Evolutionary conservation across 345 rosid species (phyloP).

Genomic region (Excoecaria cochinchinensis): DNA sequence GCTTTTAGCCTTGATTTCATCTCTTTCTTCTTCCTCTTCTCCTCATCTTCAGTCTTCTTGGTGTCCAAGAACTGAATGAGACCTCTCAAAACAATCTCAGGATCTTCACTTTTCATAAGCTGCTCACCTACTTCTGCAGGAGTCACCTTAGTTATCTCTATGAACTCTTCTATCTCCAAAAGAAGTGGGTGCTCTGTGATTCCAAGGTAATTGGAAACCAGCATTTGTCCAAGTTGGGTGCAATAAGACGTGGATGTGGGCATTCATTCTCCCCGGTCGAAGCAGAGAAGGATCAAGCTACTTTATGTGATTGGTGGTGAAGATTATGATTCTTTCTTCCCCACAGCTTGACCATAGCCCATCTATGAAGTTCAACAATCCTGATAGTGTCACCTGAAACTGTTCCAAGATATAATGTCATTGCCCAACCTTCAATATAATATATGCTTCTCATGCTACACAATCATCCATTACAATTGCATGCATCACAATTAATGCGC

Average conservation of each 20-base stretch:
- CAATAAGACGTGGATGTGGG: slow-evolving; percentile 20
- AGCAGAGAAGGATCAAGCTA: slow-evolving; percentile 23
- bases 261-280: slow-evolving; percentile 28
- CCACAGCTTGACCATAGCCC: slow-evolving; percentile 33
- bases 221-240: slow-evolving; percentile 6
- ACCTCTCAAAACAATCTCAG: slow-evolving; percentile 19
- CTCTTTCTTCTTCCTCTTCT: background rate
- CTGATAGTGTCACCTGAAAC: slow-evolving; percentile 25
- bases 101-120: slow-evolving; percentile 25
- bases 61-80: slow-evolving; percentile 25
- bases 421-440: too few species aligned
- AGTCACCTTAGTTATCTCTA: slow-evolving; percentile 22
- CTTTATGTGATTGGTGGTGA: slow-evolving; percentile 25
- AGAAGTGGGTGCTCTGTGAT: slow-evolving; percentile 18
- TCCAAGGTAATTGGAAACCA: slow-evolving; percentile 16
- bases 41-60: slow-evolving; percentile 3
- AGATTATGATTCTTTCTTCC: slow-evolving; percentile 25
- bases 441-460: too few species aligned
- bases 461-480: too few species aligned
- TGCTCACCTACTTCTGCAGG: slow-evolving; percentile 33
- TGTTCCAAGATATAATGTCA: too few species aligned
- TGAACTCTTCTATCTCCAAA: slow-evolving; percentile 17
- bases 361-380: slow-evolving; percentile 25
- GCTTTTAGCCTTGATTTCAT: background rate
- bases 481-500: too few species aligned